A percentile compares a stretch with the other conserved stretches of the same genome.
phyloP scores from a whole-genome alignment of 768 basidiomycete genomes.

The Gautieria morchelliformis region DNA sequence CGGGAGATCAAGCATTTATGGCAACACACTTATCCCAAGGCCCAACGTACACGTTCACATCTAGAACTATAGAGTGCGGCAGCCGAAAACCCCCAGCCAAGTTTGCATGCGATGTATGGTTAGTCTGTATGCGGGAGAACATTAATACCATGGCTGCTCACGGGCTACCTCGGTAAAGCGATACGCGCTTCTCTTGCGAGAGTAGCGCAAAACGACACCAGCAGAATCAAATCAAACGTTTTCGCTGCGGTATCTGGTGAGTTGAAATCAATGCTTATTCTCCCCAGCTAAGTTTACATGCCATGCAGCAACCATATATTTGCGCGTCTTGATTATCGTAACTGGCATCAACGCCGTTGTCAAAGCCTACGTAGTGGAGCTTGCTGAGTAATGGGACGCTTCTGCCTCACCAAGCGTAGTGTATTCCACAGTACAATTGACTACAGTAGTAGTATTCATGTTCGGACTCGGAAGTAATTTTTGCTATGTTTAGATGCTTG shows the following conservation, averaged over 20 bases:
- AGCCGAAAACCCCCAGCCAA: background rate
- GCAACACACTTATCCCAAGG: too few species aligned
- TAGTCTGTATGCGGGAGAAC: background rate
- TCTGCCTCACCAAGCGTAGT: too few species aligned
- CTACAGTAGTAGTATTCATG: too few species aligned
- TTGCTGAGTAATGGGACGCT: too few species aligned
- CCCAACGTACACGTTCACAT: too few species aligned
- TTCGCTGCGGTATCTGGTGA: background rate
- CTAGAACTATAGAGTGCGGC: too few species aligned
- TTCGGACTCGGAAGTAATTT: too few species aligned
- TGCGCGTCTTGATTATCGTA: constrained; percentile 3
- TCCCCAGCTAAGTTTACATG: background rate
- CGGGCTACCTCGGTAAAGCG: background rate
- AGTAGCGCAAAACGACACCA: constrained; percentile 7
- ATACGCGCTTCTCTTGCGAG: constrained; percentile 1
- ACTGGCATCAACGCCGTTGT: constrained; percentile 5
- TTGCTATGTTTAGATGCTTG: too few species aligned
- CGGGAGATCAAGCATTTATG: too few species aligned
- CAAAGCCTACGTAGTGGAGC: too few species aligned
- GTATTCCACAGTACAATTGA: too few species aligned
- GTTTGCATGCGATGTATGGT: constrained; percentile 6
- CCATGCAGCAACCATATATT: background rate
- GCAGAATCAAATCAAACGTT: constrained; percentile 2
- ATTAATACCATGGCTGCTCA: background rate
- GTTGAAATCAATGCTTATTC: background rate